phyloP scores from a whole-genome alignment of 768 basidiomycete genomes.

The Tulasnella sp. region DNA sequence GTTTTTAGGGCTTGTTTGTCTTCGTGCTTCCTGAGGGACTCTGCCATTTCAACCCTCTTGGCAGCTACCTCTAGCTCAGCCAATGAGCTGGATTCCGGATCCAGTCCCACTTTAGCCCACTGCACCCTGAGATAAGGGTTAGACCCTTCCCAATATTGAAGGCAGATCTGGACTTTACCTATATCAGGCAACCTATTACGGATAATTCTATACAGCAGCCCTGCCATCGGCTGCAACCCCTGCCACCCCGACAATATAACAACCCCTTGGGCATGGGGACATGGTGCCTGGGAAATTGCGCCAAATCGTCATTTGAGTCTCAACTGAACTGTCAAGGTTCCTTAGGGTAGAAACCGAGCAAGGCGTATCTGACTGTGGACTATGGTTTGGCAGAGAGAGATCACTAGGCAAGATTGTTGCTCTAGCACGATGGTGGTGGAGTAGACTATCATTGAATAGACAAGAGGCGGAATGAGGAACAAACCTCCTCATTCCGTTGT shows the following conservation, averaged over 20 bases:
- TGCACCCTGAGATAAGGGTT: neutral
- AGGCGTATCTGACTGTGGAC: too few species aligned
- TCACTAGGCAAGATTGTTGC: too few species aligned
- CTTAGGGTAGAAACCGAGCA: neutral
- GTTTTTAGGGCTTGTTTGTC: neutral
- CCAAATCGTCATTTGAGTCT: too few species aligned
- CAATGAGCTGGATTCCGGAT: neutral
- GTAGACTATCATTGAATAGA: too few species aligned
- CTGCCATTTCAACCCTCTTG: neutral
- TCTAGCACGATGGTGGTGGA: too few species aligned
- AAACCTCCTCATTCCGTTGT: too few species aligned
- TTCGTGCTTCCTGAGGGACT: neutral
- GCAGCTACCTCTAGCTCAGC: neutral
- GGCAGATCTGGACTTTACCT: neutral
- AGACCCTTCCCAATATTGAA: neutral
- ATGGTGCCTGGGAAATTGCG: too few species aligned
- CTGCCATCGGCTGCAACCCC: neutral
- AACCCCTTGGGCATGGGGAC: too few species aligned
- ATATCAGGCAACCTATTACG: neutral
- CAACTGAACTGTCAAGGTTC: too few species aligned
- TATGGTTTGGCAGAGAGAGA: too few species aligned
- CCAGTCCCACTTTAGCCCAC: neutral
- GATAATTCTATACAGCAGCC: neutral
- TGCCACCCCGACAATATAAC: neutral
- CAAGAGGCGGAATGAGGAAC: too few species aligned